Evolutionary conservation across 2,329 filamentous ascomycete genomes (phyloP).

Genomic region (Scytalidium sp.): DNA sequence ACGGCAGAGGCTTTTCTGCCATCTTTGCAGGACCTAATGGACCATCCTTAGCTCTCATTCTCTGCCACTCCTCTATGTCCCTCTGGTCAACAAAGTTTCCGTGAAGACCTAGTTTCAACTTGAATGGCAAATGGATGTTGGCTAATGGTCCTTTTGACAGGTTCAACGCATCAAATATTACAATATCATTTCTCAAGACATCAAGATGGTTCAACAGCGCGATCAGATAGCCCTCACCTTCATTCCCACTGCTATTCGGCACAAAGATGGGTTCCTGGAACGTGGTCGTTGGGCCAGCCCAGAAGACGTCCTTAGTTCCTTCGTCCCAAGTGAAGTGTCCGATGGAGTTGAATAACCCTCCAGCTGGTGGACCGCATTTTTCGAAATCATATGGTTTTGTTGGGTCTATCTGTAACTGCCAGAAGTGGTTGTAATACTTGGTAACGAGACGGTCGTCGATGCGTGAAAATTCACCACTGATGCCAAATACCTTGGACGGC

Average conservation of each 20-base stretch:
- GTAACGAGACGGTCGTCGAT: slow-evolving; percentile 19
- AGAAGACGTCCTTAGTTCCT: slow-evolving; percentile 19
- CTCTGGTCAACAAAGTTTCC: slow-evolving; percentile 30
- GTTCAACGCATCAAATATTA: slow-evolving; percentile 29
- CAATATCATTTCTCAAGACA: slow-evolving; percentile 30
- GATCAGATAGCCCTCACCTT: slow-evolving; percentile 31
- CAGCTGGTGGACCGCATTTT: slow-evolving; percentile 21
- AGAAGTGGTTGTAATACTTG: slow-evolving; percentile 19
- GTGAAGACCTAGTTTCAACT: slow-evolving; percentile 29
- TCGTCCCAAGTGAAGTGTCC: slow-evolving; percentile 18
- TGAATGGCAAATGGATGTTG: slow-evolving; percentile 29
- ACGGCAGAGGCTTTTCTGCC: slow-evolving; percentile 35
- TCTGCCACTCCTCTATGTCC: slow-evolving; percentile 39
- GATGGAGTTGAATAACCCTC: slow-evolving; percentile 18
- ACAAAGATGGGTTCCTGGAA: slow-evolving; percentile 30
- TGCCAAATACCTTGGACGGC: slow-evolving; percentile 10
- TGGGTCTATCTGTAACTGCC: slow-evolving; percentile 18
- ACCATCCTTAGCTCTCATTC: slow-evolving; percentile 29
- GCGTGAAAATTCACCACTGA: slow-evolving; percentile 19
- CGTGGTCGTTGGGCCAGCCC: slow-evolving; percentile 23
- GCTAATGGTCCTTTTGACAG: slow-evolving; percentile 31
- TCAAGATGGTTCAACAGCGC: slow-evolving; percentile 35
- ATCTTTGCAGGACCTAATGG: slow-evolving; percentile 36
- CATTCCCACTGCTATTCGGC: slow-evolving; percentile 18
- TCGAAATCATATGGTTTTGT: slow-evolving; percentile 15